Base-by-base conservation (phyloP, 805 yeast genomes). In the Hanseniaspora occidentalis region DNA sequence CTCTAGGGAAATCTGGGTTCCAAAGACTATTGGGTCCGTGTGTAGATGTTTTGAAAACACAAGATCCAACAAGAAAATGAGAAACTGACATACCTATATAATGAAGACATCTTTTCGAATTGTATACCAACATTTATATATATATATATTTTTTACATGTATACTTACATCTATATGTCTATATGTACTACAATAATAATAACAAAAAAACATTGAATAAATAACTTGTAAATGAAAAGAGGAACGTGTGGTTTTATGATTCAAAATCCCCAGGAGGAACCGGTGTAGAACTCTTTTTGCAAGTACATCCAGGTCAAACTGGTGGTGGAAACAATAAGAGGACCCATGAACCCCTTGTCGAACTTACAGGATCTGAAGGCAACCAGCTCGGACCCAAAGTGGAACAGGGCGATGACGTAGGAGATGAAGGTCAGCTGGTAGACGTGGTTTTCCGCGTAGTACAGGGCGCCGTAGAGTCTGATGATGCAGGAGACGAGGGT, bases 11-110 rank as follows among this genome's bases (percentile, higher is more conserved):
- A 65, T 73, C 81, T 46, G 97, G 96, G 1, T 92, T 92, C 67
- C 88, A 85, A 62, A 77, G 97, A 61, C 70, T 92, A 50, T 70
- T 92, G 47, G 98, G 98, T 2, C 95, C 95, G 26, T 95, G 86
- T 2, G 94, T 86, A 18, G 94, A 83, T 43, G 85, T 84, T 34
- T 71, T 88, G 56, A 81, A 83, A 61, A 66, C 79, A 44, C 85
- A 84, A 54, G 96, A 85, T 60, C 96, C 96, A 40, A 81, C 85
- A 21, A 47, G 47, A 35, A 45, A 34, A 18, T 35, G 37, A 41
- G 31, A 25, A 25, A 25, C 5, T 14, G 9, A 25, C 29, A 3
- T 25, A 13, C n/a, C n/a, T 25, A 13, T 25, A 25, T 8, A 25
- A 4, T n/a, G n/a, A n/a, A n/a, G n/a, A n/a, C n/a, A n/a, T n/a